Evolutionary conservation across 129 eudicot genomes (phyloP).

Genomic region (Gnaphalium uliginosum): DNA sequence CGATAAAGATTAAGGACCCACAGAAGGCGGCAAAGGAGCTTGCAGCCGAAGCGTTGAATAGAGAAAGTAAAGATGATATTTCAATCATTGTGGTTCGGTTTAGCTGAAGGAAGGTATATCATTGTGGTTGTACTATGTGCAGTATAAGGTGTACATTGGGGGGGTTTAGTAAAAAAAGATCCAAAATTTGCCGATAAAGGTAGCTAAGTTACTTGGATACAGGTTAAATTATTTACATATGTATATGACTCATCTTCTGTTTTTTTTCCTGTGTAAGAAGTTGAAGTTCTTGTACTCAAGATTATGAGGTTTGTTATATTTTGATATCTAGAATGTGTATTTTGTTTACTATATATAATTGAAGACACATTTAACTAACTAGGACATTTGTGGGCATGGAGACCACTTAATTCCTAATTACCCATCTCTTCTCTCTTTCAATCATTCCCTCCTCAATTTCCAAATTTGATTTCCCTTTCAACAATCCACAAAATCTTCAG

Average conservation of each 20-base stretch:
- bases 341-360: too few species aligned
- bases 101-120: slow-evolving; percentile 32
- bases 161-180: slow-evolving; percentile 29
- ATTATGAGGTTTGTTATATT: slow-evolving; percentile 46
- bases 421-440: not conserved
- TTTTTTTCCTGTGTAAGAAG: slow-evolving; percentile 34
- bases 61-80: slow-evolving; percentile 82
- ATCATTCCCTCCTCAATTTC: not conserved
- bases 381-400: not conserved
- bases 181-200: slow-evolving; percentile 33
- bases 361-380: not conserved
- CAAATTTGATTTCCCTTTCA: not conserved
- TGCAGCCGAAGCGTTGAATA: slow-evolving; percentile 62
- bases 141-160: slow-evolving; percentile 53
- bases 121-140: slow-evolving; percentile 30
- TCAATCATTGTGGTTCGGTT: slow-evolving; percentile 88
- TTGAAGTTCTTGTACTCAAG: slow-evolving; percentile 38
- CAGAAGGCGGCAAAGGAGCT: slow-evolving; percentile 80
- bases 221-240: slow-evolving; percentile 26
- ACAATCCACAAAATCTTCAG: not conserved
- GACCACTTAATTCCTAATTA: not conserved
- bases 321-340: slow-evolving; percentile 49
- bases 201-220: slow-evolving; percentile 34
- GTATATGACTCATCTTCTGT: slow-evolving; percentile 29
- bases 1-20: slow-evolving; percentile 62